These are phyloP conservation scores for Bauhinia variegata DNA, from an alignment of 306 rosid species.

Conservation along the genomic window DNA sequence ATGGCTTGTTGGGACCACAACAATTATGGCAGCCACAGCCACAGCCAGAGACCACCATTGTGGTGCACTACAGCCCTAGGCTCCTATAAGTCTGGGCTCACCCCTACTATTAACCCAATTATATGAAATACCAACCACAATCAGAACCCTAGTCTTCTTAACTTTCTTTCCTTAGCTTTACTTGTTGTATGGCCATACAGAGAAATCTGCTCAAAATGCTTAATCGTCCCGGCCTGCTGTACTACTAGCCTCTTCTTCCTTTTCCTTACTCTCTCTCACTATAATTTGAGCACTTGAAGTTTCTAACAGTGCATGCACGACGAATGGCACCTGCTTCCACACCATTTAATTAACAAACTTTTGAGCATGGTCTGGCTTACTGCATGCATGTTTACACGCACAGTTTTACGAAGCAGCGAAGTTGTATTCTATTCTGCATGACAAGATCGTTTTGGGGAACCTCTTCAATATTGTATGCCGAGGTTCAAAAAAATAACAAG, in stretches of 20 bases:
- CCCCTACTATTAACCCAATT: conserved; percentile 48
- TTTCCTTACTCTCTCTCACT: too few species aligned
- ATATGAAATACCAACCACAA: conserved; percentile 31
- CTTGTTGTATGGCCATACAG: not conserved
- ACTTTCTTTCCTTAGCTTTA: conserved; percentile 9
- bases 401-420: too few species aligned
- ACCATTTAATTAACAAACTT: too few species aligned
- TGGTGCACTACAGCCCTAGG: conserved; percentile 22
- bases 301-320: conserved; percentile 16
- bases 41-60: conserved; percentile 29
- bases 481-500: too few species aligned
- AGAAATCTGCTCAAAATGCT: not conserved
- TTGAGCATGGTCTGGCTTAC: not conserved
- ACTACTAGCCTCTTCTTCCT: not conserved
- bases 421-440: too few species aligned
- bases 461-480: too few species aligned
- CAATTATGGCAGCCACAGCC: not conserved
- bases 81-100: too few species aligned
- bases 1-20: conserved; percentile 51
- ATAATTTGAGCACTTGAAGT: too few species aligned
- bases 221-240: not conserved
- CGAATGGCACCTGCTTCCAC: conserved; percentile 15
- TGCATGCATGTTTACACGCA: not conserved
- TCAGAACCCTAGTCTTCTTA: conserved; percentile 41
- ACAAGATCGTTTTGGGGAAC: too few species aligned